Evolutionary conservation across 2,329 filamentous ascomycete species (phyloP).

Genomic region (Stachybotrys echinatus): DNA sequence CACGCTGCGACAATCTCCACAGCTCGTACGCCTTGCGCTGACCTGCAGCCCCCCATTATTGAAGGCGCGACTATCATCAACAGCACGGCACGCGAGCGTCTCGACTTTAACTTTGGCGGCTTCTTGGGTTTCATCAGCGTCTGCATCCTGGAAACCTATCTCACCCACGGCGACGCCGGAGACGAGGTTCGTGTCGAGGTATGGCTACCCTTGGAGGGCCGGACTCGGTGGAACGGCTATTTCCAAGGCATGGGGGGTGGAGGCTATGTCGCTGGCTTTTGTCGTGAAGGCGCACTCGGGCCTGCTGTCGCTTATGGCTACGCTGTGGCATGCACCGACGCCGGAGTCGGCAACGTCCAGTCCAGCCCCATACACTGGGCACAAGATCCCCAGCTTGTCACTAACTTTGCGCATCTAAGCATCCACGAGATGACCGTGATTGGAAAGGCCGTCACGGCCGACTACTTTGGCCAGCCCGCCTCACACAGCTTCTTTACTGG

Average conservation of each 20-base stretch:
- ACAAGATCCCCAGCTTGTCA: not conserved
- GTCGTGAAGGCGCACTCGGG: not conserved
- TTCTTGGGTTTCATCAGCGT: not conserved
- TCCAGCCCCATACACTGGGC: not conserved
- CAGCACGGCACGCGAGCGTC: not conserved
- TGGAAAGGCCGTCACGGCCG: not conserved
- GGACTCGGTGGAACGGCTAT: not conserved
- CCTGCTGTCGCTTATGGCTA: not conserved
- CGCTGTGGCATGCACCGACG: not conserved
- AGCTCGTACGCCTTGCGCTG: not conserved
- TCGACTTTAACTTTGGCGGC: not conserved
- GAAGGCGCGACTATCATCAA: not conserved
- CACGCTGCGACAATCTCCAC: not conserved
- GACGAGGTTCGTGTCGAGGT: not conserved
- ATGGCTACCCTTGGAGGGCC: not conserved
- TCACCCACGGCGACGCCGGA: not conserved
- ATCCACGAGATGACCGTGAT: slow-evolving; percentile 1
- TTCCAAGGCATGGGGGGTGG: not conserved
- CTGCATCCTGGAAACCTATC: not conserved
- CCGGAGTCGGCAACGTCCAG: not conserved
- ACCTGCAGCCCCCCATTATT: not conserved
- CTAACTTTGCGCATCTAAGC: not conserved
- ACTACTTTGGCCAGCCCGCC: not conserved
- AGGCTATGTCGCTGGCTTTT: not conserved
- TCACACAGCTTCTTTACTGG: slow-evolving; percentile 1